These are phyloP conservation scores for Phytophthora nicotianae DNA, from an alignment of 352 stramenopile species.

Conservation along the genomic window DNA sequence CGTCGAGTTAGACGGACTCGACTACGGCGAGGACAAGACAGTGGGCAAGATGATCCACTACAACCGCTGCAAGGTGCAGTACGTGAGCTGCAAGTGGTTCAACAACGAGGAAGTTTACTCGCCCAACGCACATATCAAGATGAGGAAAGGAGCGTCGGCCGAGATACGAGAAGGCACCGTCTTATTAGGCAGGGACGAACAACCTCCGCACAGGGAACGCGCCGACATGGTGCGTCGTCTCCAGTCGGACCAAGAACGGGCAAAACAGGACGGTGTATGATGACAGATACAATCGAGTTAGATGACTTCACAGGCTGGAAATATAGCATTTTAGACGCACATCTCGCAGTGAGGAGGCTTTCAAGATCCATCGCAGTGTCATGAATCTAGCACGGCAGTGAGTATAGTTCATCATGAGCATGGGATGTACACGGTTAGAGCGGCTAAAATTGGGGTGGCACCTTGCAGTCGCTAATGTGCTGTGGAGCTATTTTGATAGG, in stretches of 20 bases:
- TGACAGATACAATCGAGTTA: conserved; percentile 11
- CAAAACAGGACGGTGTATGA: conserved; percentile 16
- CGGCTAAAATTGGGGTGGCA: conserved; percentile 1
- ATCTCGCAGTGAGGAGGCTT: background rate
- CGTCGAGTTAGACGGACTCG: conserved; percentile 65
- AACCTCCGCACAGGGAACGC: conserved; percentile 25
- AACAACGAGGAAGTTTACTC: conserved; percentile 85
- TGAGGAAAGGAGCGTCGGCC: conserved; percentile 66
- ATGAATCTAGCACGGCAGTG: background rate
- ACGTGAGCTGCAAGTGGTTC: conserved; percentile 88
- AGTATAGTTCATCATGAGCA: background rate
- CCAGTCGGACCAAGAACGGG: conserved; percentile 11
- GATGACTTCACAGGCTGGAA: conserved; percentile 20
- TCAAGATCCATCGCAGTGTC: background rate
- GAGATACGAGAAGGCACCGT: conserved; percentile 64
- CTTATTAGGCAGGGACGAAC: conserved; percentile 54
- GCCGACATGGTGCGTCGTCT: conserved; percentile 33
- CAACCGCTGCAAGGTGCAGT: conserved; percentile 77
- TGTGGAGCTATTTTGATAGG: conserved; percentile 23
- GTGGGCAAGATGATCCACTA: conserved; percentile 87
- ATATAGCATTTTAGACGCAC: conserved; percentile 41
- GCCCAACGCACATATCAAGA: conserved; percentile 67
- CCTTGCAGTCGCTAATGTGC: background rate
- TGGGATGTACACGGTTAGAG: background rate
- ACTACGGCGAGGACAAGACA: conserved; percentile 81